These are phyloP conservation scores for Nakazawaea anatomiae DNA, from an alignment of 805 yeast species.

Conservation along the genomic window DNA sequence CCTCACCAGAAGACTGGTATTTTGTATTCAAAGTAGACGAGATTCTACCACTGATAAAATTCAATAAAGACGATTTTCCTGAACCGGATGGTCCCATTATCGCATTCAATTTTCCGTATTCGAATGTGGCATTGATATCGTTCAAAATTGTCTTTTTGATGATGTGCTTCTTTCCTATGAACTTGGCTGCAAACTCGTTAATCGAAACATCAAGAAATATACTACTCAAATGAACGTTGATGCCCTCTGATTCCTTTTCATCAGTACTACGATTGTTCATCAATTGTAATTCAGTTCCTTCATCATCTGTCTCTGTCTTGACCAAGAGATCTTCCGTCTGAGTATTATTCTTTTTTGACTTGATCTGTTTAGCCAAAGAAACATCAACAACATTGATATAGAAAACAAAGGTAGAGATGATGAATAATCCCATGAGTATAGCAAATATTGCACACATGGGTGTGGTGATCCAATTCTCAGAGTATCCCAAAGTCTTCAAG, in stretches of 20 bases:
- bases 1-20: conserved; percentile 30
- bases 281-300: not conserved
- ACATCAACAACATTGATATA: conserved; percentile 39
- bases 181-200: not conserved
- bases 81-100: conserved; percentile 72
- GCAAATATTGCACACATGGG: conserved; percentile 50
- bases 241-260: conserved; percentile 3
- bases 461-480: conserved; percentile 48
- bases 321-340: too few relatives aligned
- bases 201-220: conserved; percentile 17
- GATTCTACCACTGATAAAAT: conserved; percentile 49
- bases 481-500: conserved; percentile 52
- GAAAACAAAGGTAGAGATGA: conserved; percentile 36
- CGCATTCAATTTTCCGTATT: conserved; percentile 49
- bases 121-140: conserved; percentile 39
- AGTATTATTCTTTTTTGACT: not conserved
- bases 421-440: conserved; percentile 46
- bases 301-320: too few relatives aligned
- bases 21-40: conserved; percentile 25
- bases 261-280: not conserved
- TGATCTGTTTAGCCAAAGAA: conserved; percentile 28
- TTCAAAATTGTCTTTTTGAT: conserved; percentile 29
- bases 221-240: conserved; percentile 16
- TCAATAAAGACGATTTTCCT: conserved; percentile 58
- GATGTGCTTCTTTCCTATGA: not conserved